Evolutionary conservation across 441 rosid genomes (phyloP).

Genomic region (Erysimum pusillum): DNA sequence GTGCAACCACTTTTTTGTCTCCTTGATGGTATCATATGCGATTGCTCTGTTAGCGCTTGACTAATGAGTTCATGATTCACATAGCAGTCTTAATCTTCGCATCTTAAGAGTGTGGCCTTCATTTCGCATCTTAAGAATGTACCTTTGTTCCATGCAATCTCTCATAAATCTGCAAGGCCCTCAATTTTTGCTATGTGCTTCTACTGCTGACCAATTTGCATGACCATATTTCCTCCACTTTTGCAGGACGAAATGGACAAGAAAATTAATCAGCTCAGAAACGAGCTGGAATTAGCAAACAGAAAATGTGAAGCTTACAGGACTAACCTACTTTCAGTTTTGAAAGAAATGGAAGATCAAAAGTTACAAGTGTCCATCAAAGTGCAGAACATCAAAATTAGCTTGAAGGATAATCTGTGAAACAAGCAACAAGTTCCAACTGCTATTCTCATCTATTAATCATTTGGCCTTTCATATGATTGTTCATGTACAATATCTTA

Average conservation of each 20-base stretch:
- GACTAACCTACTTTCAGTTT: slow-evolving; percentile 75
- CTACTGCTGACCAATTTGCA: slow-evolving; percentile 25
- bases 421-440: slow-evolving; percentile 27
- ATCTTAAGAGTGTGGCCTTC: slow-evolving; percentile 9
- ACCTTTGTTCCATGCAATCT: slow-evolving; percentile 11
- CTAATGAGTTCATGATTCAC: neutral
- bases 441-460: slow-evolving; percentile 12
- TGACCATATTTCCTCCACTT: slow-evolving; percentile 30
- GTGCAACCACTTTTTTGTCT: neutral
- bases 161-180: slow-evolving; percentile 15
- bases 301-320: slow-evolving; percentile 84
- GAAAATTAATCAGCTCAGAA: slow-evolving; percentile 66
- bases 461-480: neutral
- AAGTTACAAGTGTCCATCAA: slow-evolving; percentile 83
- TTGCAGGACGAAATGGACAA: slow-evolving; percentile 86
- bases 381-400: slow-evolving; percentile 82
- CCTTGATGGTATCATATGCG: neutral
- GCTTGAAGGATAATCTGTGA: slow-evolving; percentile 74
- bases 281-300: slow-evolving; percentile 67
- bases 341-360: slow-evolving; percentile 90
- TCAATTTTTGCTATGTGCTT: slow-evolving; percentile 5
- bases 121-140: neutral
- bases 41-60: slow-evolving; percentile 3
- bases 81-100: slow-evolving; percentile 2
- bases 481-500: slow-evolving; percentile 25